Evolutionary conservation across 2,329 filamentous ascomycete species (phyloP).

Genomic region (Chaetomium strumarium): DNA sequence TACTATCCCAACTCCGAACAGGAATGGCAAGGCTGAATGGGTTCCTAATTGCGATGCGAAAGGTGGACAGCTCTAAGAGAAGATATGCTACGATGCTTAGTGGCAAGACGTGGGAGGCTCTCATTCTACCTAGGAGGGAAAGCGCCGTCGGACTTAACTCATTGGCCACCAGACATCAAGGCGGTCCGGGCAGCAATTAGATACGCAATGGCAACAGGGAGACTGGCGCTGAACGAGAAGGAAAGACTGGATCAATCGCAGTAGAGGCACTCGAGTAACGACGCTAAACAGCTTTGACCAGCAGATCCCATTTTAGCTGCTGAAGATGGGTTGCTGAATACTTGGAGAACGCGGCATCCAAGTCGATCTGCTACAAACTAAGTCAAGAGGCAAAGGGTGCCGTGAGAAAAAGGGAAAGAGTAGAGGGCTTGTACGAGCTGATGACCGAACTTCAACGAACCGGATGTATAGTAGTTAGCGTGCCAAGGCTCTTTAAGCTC

Average conservation of each 20-base stretch:
- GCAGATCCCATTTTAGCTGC: conserved; percentile 6
- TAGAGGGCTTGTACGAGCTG: too few species aligned
- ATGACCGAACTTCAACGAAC: too few species aligned
- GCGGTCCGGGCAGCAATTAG: too few species aligned
- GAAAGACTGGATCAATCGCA: conserved; percentile 5
- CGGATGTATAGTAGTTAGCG: too few species aligned
- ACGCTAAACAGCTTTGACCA: neutral
- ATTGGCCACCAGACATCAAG: too few species aligned
- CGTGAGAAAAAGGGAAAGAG: too few species aligned
- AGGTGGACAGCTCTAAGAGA: conserved; percentile 11
- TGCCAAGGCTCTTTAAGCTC: too few species aligned
- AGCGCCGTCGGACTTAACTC: too few species aligned
- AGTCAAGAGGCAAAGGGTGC: too few species aligned
- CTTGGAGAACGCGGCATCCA: conserved; percentile 5
- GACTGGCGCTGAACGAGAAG: conserved; percentile 9
- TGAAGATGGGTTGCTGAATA: conserved; percentile 6
- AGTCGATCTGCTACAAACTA: neutral
- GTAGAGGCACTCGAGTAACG: conserved; percentile 4
- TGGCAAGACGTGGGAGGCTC: conserved; percentile 1
- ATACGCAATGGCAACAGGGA: conserved; percentile 10
- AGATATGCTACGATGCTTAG: conserved; percentile 2
- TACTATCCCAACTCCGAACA: too few species aligned
- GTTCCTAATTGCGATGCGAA: conserved; percentile 5
- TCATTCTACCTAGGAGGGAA: too few species aligned
- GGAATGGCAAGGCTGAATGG: too few species aligned